Evolutionary conservation across 352 stramenopile species (phyloP).

Genomic region (Peronosclerospora sorghi): DNA sequence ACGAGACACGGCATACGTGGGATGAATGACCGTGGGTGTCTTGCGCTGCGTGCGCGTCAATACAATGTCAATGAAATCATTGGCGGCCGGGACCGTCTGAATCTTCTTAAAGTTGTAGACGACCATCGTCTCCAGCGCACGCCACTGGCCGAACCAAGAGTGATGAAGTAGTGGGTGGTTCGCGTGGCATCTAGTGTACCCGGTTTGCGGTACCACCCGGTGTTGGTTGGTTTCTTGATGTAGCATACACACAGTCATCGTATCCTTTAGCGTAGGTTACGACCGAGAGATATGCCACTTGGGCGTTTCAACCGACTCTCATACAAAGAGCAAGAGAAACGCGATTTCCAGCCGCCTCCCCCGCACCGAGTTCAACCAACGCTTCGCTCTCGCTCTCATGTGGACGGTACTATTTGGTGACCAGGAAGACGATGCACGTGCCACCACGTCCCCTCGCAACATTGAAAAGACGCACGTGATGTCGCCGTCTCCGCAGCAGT

Average conservation of each 20-base stretch:
- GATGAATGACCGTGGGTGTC: conserved; percentile 99
- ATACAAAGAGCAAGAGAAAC: not conserved
- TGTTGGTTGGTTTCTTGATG: not conserved
- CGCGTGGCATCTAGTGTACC: conserved; percentile 11
- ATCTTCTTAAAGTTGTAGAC: conserved; percentile 99
- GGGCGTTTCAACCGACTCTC: not conserved
- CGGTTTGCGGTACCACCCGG: not conserved
- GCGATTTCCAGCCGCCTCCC: not conserved
- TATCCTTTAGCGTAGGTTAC: not conserved
- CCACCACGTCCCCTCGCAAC: conserved; percentile 1
- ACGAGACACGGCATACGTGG: conserved; percentile 93
- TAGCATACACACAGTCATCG: no score
- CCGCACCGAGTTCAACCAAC: conserved; percentile 2
- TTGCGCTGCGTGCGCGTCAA: conserved; percentile 97
- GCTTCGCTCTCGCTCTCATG: conserved; percentile 16
- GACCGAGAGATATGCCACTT: not conserved
- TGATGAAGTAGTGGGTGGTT: conserved; percentile 5
- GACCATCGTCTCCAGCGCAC: conserved; percentile 76
- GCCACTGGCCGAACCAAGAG: not conserved
- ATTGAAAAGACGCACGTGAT: conserved; percentile 2
- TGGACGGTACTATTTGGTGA: conserved; percentile 58
- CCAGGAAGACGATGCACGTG: conserved; percentile 6
- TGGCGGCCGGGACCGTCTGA: conserved; percentile 91
- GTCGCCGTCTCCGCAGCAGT: conserved; percentile 3
- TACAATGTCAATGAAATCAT: conserved; percentile 99